Percentiles rank a stretch among this genome's conserved stretches.
phyloP scores from a whole-genome alignment of 2,329 filamentous ascomycete species.

The Leptographium wingfieldii region DNA sequence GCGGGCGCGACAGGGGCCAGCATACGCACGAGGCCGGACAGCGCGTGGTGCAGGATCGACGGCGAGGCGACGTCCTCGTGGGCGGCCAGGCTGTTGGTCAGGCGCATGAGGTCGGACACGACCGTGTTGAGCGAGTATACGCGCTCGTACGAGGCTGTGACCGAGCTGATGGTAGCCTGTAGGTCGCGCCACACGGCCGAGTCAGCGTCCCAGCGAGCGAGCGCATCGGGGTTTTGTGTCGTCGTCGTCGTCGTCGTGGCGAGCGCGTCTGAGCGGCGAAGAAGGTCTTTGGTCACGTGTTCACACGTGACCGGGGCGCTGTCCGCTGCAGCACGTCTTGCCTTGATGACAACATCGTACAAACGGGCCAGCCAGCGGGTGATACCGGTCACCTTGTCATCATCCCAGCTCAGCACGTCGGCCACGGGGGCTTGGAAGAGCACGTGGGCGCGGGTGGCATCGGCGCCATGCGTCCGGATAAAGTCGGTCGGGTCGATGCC shows the following conservation, averaged over 20 bases:
- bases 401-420: slow-evolving; percentile 81
- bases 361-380: slow-evolving; percentile 68
- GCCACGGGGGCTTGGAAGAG: slow-evolving; percentile 77
- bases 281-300: slow-evolving; percentile 1
- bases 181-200: slow-evolving; percentile 48
- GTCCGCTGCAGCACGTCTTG: slow-evolving; percentile 5
- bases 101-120: slow-evolving; percentile 68
- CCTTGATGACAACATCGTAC: slow-evolving; percentile 38
- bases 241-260: slow-evolving; percentile 12
- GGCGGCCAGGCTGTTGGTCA: slow-evolving; percentile 57
- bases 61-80: slow-evolving; percentile 23
- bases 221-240: slow-evolving; percentile 15
- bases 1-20: slow-evolving; percentile 71
- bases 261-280: background rate
- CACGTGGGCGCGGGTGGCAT: slow-evolving; percentile 75
- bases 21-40: slow-evolving; percentile 51
- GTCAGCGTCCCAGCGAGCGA: slow-evolving; percentile 32
- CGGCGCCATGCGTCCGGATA: slow-evolving; percentile 65
- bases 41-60: slow-evolving; percentile 34
- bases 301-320: background rate
- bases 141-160: slow-evolving; percentile 55
- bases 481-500: slow-evolving; percentile 69
- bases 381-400: slow-evolving; percentile 66
- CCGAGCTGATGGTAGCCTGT: slow-evolving; percentile 53
- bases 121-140: slow-evolving; percentile 73